phyloP scores from a whole-genome alignment of 345 rosid genomes.

The Citrus glauca region DNA sequence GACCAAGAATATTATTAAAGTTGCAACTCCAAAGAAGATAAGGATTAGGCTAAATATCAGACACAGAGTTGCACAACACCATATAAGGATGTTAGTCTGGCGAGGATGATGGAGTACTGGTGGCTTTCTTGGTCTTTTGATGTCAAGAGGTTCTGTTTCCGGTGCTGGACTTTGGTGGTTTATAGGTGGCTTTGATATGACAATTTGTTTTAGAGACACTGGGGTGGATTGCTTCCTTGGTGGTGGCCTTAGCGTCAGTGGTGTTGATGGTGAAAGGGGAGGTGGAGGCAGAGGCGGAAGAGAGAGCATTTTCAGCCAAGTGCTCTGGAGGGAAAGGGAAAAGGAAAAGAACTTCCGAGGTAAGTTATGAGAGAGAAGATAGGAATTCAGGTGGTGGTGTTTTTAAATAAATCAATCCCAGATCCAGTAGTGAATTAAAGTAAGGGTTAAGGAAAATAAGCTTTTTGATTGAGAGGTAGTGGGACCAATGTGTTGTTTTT shows the following conservation, averaged over 20 bases:
- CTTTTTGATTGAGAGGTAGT: constrained; percentile 33
- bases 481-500: constrained; percentile 44
- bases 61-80: constrained; percentile 77
- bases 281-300: constrained; percentile 28
- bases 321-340: constrained; percentile 15
- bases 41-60: constrained; percentile 69
- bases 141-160: constrained; percentile 11
- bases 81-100: constrained; percentile 55
- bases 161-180: constrained; percentile 18
- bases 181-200: constrained; percentile 39
- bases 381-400: constrained; percentile 17
- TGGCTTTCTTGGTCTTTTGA: constrained; percentile 18
- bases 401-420: constrained; percentile 23
- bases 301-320: constrained; percentile 30
- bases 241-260: constrained; percentile 20
- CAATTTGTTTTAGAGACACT: constrained; percentile 31
- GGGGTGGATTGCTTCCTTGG: constrained; percentile 35
- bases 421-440: constrained; percentile 19
- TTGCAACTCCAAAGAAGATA: constrained; percentile 76
- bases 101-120: constrained; percentile 35
- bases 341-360: constrained; percentile 7
- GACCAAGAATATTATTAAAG: constrained; percentile 55
- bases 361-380: constrained; percentile 20
- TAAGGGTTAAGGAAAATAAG: constrained; percentile 34
- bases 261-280: constrained; percentile 19